Conservation (phyloP, 202 grass and related monocot genomes). For the Cymbopogon flexuosus region DNA sequence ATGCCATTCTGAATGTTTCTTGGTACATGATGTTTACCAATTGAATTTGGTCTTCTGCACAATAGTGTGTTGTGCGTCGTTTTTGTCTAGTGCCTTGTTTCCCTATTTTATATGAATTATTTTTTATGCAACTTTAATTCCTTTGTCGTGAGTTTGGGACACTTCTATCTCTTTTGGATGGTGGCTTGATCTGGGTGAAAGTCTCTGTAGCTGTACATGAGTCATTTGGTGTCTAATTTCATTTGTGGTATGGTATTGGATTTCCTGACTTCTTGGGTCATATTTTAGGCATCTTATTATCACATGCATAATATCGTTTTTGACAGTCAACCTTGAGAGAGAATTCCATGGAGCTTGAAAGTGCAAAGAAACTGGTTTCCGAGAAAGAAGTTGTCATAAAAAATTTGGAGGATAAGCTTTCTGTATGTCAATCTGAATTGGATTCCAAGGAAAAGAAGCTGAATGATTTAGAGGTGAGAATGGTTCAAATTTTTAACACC, state of each 20-base stretch:
- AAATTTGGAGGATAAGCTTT: conserved; percentile 71
- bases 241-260: background rate
- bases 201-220: background rate
- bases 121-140: background rate
- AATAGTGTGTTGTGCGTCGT: background rate
- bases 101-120: background rate
- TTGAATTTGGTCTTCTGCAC: background rate
- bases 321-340: conserved; percentile 53
- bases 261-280: background rate
- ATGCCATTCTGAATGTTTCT: background rate
- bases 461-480: conserved; percentile 71
- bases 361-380: conserved; percentile 59
- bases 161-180: background rate
- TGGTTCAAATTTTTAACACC: conserved; percentile 2
- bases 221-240: background rate
- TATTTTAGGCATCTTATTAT: background rate
- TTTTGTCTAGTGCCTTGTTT: background rate
- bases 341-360: conserved; percentile 52
- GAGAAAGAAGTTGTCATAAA: conserved; percentile 65
- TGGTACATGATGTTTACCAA: background rate
- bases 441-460: conserved; percentile 66
- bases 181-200: background rate
- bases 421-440: conserved; percentile 59
- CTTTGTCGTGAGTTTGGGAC: background rate
- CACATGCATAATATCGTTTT: conserved; percentile 12